Conservation (phyloP, 768 basidiomycete species). For the Ephemerocybe angulata region DNA sequence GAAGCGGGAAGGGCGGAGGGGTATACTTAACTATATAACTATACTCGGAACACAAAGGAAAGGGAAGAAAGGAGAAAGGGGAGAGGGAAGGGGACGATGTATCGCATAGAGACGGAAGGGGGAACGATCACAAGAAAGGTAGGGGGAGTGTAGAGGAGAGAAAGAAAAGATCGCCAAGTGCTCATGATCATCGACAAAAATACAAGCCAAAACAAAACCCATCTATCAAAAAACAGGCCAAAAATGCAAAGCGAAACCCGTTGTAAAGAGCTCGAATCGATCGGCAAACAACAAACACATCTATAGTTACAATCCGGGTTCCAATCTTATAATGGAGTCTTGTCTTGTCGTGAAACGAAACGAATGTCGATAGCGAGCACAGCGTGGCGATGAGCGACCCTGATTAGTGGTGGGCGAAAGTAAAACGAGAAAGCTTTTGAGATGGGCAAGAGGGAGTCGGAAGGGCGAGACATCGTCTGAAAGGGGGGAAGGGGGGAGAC, state of each 20-base stretch:
- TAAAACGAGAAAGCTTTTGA: slow-evolving; percentile 11
- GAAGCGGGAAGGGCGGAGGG: background rate
- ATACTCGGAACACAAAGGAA: background rate
- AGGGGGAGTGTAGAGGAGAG: background rate
- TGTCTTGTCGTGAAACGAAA: background rate
- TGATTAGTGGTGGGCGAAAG: background rate
- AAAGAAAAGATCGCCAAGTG: background rate
- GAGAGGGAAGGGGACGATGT: background rate
- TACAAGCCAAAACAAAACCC: background rate
- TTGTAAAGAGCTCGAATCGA: background rate
- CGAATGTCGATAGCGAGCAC: no score
- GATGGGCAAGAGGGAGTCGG: slow-evolving; percentile 10
- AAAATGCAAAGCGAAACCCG: background rate
- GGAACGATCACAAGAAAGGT: background rate
- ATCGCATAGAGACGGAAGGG: background rate
- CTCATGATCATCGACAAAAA: background rate
- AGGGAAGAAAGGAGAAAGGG: background rate
- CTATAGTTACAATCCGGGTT: slow-evolving; percentile 1
- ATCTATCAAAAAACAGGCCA: background rate
- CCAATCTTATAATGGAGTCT: slow-evolving; percentile 5
- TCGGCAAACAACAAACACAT: background rate
- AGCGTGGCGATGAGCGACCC: background rate
- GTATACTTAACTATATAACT: slow-evolving; percentile 5
- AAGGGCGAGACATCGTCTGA: slow-evolving; percentile 12
- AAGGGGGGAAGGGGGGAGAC: slow-evolving; percentile 13